Evolutionary conservation across 2,329 filamentous ascomycete species (phyloP).

Genomic region (Chrysosporium keratinophilum): DNA sequence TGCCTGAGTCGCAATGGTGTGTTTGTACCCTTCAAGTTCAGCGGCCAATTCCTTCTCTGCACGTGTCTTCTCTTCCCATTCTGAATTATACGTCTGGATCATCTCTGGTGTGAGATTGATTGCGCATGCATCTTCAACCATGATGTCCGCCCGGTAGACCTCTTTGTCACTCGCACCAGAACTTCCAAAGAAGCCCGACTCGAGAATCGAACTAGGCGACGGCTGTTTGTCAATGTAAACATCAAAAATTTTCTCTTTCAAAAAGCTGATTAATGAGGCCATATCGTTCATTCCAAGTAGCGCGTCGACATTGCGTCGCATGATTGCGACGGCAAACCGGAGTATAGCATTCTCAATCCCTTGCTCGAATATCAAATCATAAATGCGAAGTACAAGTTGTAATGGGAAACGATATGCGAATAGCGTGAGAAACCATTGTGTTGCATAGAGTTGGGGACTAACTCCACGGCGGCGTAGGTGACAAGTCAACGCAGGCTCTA

Average conservation of each 20-base stretch:
- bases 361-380: slow-evolving; percentile 88
- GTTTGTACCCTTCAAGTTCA: slow-evolving; percentile 65
- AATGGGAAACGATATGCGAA: slow-evolving; percentile 96
- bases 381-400: slow-evolving; percentile 90
- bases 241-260: slow-evolving; percentile 91
- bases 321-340: slow-evolving; percentile 87
- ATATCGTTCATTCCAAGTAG: slow-evolving; percentile 84
- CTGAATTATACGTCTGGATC: slow-evolving; percentile 66
- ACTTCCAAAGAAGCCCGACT: slow-evolving; percentile 94
- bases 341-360: slow-evolving; percentile 79
- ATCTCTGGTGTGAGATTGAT: slow-evolving; percentile 75
- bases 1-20: slow-evolving; percentile 56
- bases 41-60: slow-evolving; percentile 69
- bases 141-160: slow-evolving; percentile 84
- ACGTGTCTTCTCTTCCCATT: slow-evolving; percentile 90
- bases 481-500: slow-evolving; percentile 88
- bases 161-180: slow-evolving; percentile 86
- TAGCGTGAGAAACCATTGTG: slow-evolving; percentile 97
- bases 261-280: slow-evolving; percentile 72
- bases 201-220: slow-evolving; percentile 81
- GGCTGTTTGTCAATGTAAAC: slow-evolving; percentile 93
- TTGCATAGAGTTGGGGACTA: slow-evolving; percentile 85
- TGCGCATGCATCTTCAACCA: slow-evolving; percentile 85
- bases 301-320: slow-evolving; percentile 80
- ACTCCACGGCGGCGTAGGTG: slow-evolving; percentile 83